phyloP scores from a whole-genome alignment of 2,329 filamentous ascomycete species.

The Metarhizium sp. region DNA sequence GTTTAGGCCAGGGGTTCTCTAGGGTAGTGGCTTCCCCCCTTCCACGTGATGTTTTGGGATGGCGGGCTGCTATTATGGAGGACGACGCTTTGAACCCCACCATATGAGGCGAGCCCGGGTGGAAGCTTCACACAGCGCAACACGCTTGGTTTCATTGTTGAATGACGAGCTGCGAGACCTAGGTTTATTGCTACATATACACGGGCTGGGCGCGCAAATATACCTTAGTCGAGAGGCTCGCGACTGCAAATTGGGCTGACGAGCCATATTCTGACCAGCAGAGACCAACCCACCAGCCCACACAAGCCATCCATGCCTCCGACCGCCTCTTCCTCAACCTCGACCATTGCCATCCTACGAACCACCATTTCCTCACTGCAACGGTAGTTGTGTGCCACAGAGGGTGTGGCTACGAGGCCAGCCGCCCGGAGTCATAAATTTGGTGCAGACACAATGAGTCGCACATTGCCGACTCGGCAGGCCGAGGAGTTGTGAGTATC shows the following conservation, averaged over 20 bases:
- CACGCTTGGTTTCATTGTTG: not conserved
- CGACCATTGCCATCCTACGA: not conserved
- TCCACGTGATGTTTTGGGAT: not conserved
- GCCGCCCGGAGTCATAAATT: not conserved
- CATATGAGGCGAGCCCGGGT: not conserved
- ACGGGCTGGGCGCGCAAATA: not conserved
- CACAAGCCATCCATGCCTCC: conserved; percentile 1
- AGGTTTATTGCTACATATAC: not conserved
- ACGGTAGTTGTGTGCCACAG: not conserved
- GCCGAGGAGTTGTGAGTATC: conserved; percentile 75
- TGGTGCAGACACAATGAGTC: conserved; percentile 46
- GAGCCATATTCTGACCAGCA: not conserved
- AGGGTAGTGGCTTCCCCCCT: not conserved
- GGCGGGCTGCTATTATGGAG: not conserved
- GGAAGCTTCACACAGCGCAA: not conserved
- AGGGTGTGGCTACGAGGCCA: conserved; percentile 1
- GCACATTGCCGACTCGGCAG: conserved; percentile 68
- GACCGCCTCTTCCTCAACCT: conserved; percentile 5
- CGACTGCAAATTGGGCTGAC: not conserved
- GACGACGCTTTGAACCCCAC: not conserved
- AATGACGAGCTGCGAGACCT: not conserved
- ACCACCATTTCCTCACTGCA: not conserved
- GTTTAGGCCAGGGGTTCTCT: not conserved
- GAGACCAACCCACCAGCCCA: not conserved
- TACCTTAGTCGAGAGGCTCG: not conserved